Conservation (phyloP, 129 eudicot species). For the Ambrosia trifida region DNA sequence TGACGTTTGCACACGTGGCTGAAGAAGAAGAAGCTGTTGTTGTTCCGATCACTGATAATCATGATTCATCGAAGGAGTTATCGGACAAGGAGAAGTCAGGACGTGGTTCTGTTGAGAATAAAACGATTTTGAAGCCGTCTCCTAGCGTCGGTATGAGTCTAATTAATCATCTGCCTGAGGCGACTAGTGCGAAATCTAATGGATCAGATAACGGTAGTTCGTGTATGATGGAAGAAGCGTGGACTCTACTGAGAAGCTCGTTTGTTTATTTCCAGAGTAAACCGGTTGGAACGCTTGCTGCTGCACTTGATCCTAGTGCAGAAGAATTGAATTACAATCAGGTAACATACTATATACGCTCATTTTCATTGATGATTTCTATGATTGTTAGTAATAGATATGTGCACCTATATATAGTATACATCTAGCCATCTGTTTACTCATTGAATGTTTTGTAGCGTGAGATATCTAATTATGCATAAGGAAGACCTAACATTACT, state of each 20-base stretch:
- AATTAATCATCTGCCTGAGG: slow-evolving; percentile 23
- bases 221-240: slow-evolving; percentile 57
- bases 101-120: slow-evolving; percentile 26
- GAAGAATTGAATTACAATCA: slow-evolving; percentile 54
- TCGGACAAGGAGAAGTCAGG: slow-evolving; percentile 14
- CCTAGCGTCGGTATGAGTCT: slow-evolving; percentile 44
- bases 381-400: not conserved
- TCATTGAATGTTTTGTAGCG: not conserved
- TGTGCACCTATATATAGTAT: not conserved
- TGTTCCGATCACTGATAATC: slow-evolving; percentile 12
- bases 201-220: slow-evolving; percentile 22
- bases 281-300: slow-evolving; percentile 53
- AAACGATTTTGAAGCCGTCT: slow-evolving; percentile 37
- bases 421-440: not conserved
- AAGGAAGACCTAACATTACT: not conserved
- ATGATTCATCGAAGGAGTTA: slow-evolving; percentile 26
- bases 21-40: slow-evolving; percentile 19
- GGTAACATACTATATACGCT: slow-evolving; percentile 21
- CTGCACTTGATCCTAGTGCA: slow-evolving; percentile 33
- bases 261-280: slow-evolving; percentile 36
- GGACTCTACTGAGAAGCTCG: slow-evolving; percentile 42
- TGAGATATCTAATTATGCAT: not conserved
- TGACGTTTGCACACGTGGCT: slow-evolving; percentile 3
- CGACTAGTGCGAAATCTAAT: slow-evolving; percentile 14
- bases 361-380: slow-evolving; percentile 1